These are phyloP conservation scores for Hysterangium stoloniferum DNA, from an alignment of 768 basidiomycete genomes.

Conservation along the genomic window DNA sequence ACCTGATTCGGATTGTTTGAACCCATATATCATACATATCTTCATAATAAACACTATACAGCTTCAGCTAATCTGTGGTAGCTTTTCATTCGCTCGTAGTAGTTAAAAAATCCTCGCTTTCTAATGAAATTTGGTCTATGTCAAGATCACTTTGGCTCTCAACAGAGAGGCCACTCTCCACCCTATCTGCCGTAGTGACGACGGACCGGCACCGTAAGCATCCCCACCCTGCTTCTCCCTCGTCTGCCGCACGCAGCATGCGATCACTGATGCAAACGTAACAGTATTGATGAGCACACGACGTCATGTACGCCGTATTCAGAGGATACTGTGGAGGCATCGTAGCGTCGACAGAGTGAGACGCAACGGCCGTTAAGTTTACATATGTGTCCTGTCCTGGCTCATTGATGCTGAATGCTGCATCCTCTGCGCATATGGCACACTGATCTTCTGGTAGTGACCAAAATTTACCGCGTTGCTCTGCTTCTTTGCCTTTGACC, in stretches of 20 bases:
- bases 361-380: slow-evolving; percentile 13
- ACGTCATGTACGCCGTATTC: slow-evolving; percentile 74
- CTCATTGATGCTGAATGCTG: slow-evolving; percentile 48
- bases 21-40: not conserved
- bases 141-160: slow-evolving; percentile 35
- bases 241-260: slow-evolving; percentile 66
- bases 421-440: slow-evolving; percentile 82
- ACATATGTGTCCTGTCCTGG: slow-evolving; percentile 13
- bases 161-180: slow-evolving; percentile 35
- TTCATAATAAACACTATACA: slow-evolving; percentile 1
- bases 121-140: slow-evolving; percentile 53
- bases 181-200: slow-evolving; percentile 59
- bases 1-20: not conserved
- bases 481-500: slow-evolving; percentile 16
- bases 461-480: slow-evolving; percentile 52
- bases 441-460: slow-evolving; percentile 69
- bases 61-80: not conserved
- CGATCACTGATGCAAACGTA: slow-evolving; percentile 88
- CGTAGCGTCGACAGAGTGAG: slow-evolving; percentile 10
- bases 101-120: slow-evolving; percentile 38
- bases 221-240: slow-evolving; percentile 60
- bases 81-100: slow-evolving; percentile 23
- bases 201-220: slow-evolving; percentile 72
- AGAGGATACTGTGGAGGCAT: slow-evolving; percentile 56
- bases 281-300: slow-evolving; percentile 84